These are phyloP conservation scores for Dalbergia cultrata DNA, from an alignment of 306 rosid species.

Conservation along the genomic window DNA sequence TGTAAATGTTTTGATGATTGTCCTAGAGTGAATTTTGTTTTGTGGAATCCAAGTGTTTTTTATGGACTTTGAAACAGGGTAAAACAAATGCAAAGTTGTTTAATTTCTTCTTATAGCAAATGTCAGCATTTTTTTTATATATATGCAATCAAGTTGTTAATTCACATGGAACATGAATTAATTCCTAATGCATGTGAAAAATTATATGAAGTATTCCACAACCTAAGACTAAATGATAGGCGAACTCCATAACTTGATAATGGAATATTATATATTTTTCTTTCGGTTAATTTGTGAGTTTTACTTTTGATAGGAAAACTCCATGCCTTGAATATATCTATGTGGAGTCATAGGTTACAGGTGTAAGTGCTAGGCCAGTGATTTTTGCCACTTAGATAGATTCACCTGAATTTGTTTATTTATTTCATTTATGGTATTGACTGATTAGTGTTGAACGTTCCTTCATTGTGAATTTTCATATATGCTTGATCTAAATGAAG, in stretches of 20 bases:
- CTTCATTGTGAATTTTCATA: too few relatives aligned
- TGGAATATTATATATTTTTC: neutral
- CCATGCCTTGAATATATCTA: too few relatives aligned
- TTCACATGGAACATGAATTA: neutral
- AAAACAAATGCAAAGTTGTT: neutral
- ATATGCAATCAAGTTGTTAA: neutral
- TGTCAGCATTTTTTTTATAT: too few relatives aligned
- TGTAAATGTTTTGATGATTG: constrained; percentile 27
- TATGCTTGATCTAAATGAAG: too few relatives aligned
- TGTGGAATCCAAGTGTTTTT: constrained; percentile 1
- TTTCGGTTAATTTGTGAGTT: neutral
- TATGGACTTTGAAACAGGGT: neutral
- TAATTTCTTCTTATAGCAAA: neutral
- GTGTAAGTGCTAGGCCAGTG: constrained; percentile 41
- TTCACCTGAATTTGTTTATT: constrained; percentile 28
- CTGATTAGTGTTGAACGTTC: too few relatives aligned
- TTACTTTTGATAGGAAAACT: neutral
- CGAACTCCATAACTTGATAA: too few relatives aligned
- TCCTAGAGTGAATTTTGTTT: constrained; percentile 11
- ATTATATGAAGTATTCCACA: neutral
- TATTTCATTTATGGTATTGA: constrained; percentile 31
- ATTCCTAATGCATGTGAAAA: constrained; percentile 27
- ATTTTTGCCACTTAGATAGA: constrained; percentile 32
- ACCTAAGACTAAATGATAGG: too few relatives aligned
- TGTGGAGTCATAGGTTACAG: neutral